Base-by-base conservation (phyloP, 257 asterid genomes). In the Solanum rostratum region DNA sequence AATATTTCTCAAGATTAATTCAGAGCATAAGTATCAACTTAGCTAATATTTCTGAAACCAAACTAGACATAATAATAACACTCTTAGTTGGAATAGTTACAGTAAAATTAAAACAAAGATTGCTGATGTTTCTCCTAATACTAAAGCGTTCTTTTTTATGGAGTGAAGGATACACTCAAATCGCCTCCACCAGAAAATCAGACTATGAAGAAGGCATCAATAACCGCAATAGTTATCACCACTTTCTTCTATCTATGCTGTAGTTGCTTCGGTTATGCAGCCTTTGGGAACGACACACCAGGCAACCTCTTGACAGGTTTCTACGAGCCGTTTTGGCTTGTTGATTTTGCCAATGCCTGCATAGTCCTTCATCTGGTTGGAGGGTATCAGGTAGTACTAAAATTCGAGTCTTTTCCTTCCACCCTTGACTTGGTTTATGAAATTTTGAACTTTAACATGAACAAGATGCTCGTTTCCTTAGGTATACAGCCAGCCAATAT, bases 281-380 rank as follows among this genome's bases (percentile, higher is more conserved):
- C 98, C 10, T 93, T 94, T 9, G 98, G 98, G 12, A 88, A 87
- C 74, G 69, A 85, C 15, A 87, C 95, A 0, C 97, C 97, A 0
- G 97, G 98, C 46, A 94, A 94, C 81, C 90, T 94, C 91, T 78
- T 94, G 87, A 93, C 97, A 1, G 98, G 97, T 14, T 94, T 94
- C 89, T 92, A 90, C 30, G 95, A 94, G 85, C 98, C 98, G 0
- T 94, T 85, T 62, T 94, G 98, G 98, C 90, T 94, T 5, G 82
- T 94, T 29, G 93, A 93, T 83, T 82, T 94, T 10, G 98, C 98
- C 1, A 92, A 94, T 59, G 93, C 93, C 2, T 91, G 96, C 89
- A 84, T 93, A 12, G 69, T 92, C 66, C 85, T 92, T 20, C 95
- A 93, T 87, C 88, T 93, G 15, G 85, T 93, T 45, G 96, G 96